phyloP scores from a whole-genome alignment of 1,284 basidiomycete genomes.

The Sporisorium reilianum region DNA sequence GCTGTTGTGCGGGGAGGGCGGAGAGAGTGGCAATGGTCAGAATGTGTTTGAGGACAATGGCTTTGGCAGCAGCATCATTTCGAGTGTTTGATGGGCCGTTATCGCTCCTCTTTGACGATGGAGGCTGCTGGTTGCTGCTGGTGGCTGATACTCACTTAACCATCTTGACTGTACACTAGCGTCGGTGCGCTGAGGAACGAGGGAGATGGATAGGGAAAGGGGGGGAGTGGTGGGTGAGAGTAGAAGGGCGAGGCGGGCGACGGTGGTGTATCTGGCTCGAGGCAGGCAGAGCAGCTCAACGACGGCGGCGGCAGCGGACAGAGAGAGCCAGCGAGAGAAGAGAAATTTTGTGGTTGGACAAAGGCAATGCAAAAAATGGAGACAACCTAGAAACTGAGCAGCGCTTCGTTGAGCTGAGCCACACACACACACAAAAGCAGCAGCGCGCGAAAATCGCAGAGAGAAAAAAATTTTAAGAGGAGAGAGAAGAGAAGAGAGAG shows the following conservation, averaged over 20 bases:
- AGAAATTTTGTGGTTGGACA: slow-evolving; percentile 16
- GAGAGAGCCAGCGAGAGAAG: background rate
- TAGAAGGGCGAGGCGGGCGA: slow-evolving; percentile 15
- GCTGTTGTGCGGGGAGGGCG: slow-evolving; percentile 23
- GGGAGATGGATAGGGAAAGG: slow-evolving; percentile 40
- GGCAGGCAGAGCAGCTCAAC: background rate
- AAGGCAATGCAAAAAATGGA: slow-evolving; percentile 18
- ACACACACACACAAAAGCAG: too few relatives aligned
- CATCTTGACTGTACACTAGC: slow-evolving; percentile 58
- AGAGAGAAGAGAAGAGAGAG: background rate
- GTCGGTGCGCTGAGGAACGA: slow-evolving; percentile 44
- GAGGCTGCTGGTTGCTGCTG: slow-evolving; percentile 10
- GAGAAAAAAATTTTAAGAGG: slow-evolving; percentile 16
- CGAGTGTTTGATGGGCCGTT: background rate
- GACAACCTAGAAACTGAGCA: slow-evolving; percentile 15
- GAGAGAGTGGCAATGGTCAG: slow-evolving; percentile 18
- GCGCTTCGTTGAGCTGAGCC: too few relatives aligned
- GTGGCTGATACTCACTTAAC: slow-evolving; percentile 50
- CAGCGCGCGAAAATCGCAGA: background rate
- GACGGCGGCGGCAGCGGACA: slow-evolving; percentile 15
- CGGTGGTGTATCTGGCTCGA: slow-evolving; percentile 20
- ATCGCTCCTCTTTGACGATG: background rate
- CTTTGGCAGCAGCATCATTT: background rate
- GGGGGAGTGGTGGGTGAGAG: slow-evolving; percentile 30
- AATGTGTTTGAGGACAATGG: background rate